Conservation (phyloP, 1,284 basidiomycete species). For the Anthracocystis panici-leucophaei region DNA sequence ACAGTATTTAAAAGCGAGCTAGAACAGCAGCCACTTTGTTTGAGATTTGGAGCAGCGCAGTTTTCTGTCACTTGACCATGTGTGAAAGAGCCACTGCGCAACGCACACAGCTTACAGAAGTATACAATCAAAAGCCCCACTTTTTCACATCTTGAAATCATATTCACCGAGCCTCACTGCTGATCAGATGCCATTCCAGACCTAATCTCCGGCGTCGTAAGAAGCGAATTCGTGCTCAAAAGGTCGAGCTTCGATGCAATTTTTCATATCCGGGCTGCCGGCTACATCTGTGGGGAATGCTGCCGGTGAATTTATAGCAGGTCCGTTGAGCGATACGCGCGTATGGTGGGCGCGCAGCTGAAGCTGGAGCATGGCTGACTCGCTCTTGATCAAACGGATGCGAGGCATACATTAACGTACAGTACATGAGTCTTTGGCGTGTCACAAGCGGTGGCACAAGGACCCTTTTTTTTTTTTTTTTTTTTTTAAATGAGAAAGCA, state of each 20-base stretch:
- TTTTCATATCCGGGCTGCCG: background rate
- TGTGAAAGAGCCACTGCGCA: background rate
- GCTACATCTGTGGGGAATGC: constrained; percentile 3
- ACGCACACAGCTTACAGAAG: background rate
- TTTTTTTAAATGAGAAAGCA: too few species aligned
- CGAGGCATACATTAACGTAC: constrained; percentile 1
- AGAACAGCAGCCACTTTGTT: background rate
- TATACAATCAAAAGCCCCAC: background rate
- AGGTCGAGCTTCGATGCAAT: background rate
- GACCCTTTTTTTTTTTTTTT: too few species aligned
- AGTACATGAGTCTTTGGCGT: background rate
- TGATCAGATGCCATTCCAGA: too few species aligned
- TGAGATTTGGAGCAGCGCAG: background rate
- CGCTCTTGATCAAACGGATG: background rate
- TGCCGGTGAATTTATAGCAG: background rate
- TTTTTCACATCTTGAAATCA: too few species aligned
- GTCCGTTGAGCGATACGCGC: too few species aligned
- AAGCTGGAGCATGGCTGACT: background rate
- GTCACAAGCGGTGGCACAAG: background rate
- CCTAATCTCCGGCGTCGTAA: background rate
- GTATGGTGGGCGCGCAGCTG: background rate
- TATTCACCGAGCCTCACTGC: too few species aligned
- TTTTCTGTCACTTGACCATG: background rate
- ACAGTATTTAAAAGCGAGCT: background rate
- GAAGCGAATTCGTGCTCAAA: background rate